Conservation (phyloP, 495 filamentous ascomycete species). For the Neurospora hispaniola region DNA sequence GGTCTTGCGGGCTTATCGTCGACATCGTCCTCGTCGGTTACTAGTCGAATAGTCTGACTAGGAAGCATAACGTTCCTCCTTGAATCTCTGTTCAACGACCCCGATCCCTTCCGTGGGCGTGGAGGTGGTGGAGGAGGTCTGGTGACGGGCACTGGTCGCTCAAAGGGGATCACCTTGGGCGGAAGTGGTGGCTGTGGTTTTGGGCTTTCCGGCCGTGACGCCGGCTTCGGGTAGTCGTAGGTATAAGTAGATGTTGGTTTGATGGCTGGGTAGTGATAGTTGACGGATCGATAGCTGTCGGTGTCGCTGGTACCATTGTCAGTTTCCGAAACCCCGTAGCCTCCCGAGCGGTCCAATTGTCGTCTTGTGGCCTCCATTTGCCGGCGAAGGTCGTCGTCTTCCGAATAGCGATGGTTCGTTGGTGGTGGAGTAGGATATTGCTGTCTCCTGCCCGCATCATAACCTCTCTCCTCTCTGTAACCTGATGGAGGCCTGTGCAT, state of each 20-base stretch:
- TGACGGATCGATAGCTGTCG: constrained; percentile 1
- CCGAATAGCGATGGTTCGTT: constrained; percentile 10
- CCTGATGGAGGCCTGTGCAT: constrained; percentile 45
- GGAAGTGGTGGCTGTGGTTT: constrained; percentile 31
- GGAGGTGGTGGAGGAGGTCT: constrained; percentile 5
- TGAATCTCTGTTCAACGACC: not conserved
- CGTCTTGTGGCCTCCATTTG: constrained; percentile 40
- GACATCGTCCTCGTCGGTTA: not conserved
- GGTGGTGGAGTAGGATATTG: not conserved
- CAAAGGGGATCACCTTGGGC: constrained; percentile 28
- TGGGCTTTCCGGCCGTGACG: constrained; percentile 5
- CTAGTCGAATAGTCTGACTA: not conserved
- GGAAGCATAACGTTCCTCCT: not conserved
- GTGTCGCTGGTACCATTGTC: constrained; percentile 4
- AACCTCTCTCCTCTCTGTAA: constrained; percentile 52
- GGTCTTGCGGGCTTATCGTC: not conserved
- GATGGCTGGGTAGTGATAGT: constrained; percentile 42
- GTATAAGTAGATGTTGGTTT: constrained; percentile 30
- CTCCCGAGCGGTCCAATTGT: constrained; percentile 25
- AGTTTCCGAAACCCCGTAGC: not conserved
- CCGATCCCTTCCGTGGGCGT: constrained; percentile 18
- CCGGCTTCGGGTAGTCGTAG: constrained; percentile 23
- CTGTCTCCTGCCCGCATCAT: constrained; percentile 5
- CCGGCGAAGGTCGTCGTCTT: constrained; percentile 36
- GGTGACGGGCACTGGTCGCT: not conserved